Conservation (phyloP, 164 flowering plant species). For the Macadamia tetraphylla region DNA sequence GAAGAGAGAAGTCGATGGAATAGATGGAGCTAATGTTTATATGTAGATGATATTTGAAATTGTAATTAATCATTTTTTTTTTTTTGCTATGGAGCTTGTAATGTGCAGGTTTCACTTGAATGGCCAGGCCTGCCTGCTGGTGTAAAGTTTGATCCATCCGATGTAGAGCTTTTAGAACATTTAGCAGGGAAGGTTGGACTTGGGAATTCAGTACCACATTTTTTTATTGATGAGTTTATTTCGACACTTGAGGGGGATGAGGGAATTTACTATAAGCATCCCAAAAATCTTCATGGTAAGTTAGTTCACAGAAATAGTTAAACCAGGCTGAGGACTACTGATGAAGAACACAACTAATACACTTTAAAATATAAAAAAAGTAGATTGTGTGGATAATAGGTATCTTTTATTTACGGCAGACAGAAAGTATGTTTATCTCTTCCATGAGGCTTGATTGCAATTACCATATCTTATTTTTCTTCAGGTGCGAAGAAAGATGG, state of each 20-base stretch:
- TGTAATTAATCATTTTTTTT: neutral
- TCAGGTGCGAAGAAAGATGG: constrained; percentile 88
- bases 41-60: neutral
- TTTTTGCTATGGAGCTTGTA: constrained; percentile 2
- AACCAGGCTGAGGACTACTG: neutral
- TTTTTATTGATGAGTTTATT: constrained; percentile 79
- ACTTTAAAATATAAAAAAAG: too few species aligned
- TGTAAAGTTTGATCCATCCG: constrained; percentile 94
- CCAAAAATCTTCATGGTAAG: constrained; percentile 92
- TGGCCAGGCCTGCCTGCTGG: constrained; percentile 96
- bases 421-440: too few species aligned
- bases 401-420: too few species aligned
- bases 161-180: constrained; percentile 68
- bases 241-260: constrained; percentile 62
- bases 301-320: neutral
- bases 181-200: constrained; percentile 74
- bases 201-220: constrained; percentile 49
- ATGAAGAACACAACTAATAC: neutral
- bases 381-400: too few species aligned
- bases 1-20: neutral
- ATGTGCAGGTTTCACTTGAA: constrained; percentile 51
- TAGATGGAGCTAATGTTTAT: neutral
- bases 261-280: constrained; percentile 89
- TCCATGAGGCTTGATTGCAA: neutral
- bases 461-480: constrained; percentile 15